Base-by-base conservation (phyloP, 164 flowering plant genomes). In the Hamamelis virginiana region DNA sequence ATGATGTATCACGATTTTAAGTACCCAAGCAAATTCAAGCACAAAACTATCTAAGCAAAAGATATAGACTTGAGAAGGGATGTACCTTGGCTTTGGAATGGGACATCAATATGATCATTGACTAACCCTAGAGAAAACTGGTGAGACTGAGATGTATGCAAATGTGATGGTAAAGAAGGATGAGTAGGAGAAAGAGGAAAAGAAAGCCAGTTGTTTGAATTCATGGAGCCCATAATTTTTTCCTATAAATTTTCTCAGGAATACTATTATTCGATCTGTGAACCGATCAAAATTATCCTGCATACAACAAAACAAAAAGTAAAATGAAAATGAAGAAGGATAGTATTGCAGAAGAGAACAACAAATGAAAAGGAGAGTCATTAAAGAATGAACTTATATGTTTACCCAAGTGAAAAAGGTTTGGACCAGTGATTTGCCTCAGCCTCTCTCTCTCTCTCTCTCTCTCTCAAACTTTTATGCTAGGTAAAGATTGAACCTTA, bases 161-260 rank as follows among this genome's bases (percentile, higher is more conserved):
- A 75, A 71, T 87, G 83, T 21, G 78, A 13, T 28, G 84, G 86
- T 55, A 86, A 68, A 4, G 93, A 81, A 60, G 94, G 52, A 53
- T 87, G 80, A 43, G 82, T 66, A 9, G 91, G 93, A 66, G 93
- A 89, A 73, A 83, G 86, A 14, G 96, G 91, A 73, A 84, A 88
- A 0, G 92, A 86, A 9, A 91, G 90, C 97, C 95, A 91, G 80
- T 89, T 91, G 79, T 89, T 91, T 78, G 90, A 72, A 77, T 91
- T 89, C 87, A 87, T 91, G 50, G 88, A 79, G 33, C 83, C 75
- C 82, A 71, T 79, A 38, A 47, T 55, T 19, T 55, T 55, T 11
- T 5, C n/a, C n/a, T 15, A 6, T 38, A 15, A 9, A 10, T 33
- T 33, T 33, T 33, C 41, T 33, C 41, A 33, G 41, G 41, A 33